Percentiles rank a stretch among this genome's conserved stretches.
Evolutionary conservation across 192 early-diverging fungal genomes (phyloP).

Genomic region (Kickxella alabastrina): DNA sequence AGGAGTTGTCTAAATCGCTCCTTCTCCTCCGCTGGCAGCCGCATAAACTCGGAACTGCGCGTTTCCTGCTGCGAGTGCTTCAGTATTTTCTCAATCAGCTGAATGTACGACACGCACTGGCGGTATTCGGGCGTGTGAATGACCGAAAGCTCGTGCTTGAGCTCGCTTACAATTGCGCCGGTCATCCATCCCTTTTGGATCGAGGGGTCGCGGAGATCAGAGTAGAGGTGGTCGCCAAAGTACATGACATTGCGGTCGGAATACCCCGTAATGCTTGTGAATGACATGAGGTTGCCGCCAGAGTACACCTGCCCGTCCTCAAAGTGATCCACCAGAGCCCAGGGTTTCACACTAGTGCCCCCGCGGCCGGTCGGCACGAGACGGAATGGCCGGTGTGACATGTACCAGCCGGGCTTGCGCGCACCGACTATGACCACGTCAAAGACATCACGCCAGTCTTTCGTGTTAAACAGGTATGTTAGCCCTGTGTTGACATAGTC

Average conservation of each 20-base stretch:
- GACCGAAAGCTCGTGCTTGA: conserved; percentile 54
- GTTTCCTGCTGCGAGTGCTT: conserved; percentile 56
- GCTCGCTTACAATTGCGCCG: conserved; percentile 59
- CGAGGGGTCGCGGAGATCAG: conserved; percentile 59
- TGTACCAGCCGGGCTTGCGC: conserved; percentile 59
- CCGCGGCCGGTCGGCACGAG: conserved; percentile 28
- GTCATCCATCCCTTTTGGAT: conserved; percentile 63
- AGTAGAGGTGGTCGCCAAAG: conserved; percentile 64
- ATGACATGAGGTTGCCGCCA: conserved; percentile 57
- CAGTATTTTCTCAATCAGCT: conserved; percentile 55
- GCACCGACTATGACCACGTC: conserved; percentile 59
- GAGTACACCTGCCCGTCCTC: conserved; percentile 57
- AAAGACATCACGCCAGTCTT: conserved; percentile 58
- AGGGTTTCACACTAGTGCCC: conserved; percentile 36
- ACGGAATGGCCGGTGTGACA: conserved; percentile 58
- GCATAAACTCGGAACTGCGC: conserved; percentile 18
- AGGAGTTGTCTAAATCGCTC: conserved; percentile 41
- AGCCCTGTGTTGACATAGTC: conserved; percentile 54
- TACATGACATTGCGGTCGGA: conserved; percentile 58
- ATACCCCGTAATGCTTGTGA: conserved; percentile 56
- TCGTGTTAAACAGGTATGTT: conserved; percentile 47
- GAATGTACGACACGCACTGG: conserved; percentile 51
- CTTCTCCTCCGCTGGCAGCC: conserved; percentile 17
- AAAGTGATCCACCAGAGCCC: conserved; percentile 54
- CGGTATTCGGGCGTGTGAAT: conserved; percentile 53